Percentiles rank a stretch among this genome's conserved stretches.
Conservation (phyloP, 371 early-diverging fungal genomes). For the Haplosporangium sp. region DNA sequence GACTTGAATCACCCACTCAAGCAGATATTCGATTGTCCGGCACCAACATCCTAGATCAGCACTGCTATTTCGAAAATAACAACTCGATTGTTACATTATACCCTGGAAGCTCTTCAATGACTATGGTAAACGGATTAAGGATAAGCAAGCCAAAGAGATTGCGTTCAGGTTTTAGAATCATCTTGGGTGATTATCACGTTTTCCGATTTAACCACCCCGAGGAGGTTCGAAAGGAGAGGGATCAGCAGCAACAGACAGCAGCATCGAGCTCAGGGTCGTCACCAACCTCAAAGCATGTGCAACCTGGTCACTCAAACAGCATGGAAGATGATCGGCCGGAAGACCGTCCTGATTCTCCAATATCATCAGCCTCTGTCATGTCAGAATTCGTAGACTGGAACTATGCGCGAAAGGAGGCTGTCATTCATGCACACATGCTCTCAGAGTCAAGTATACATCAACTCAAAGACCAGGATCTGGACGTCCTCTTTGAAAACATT, state of each 20-base stretch:
- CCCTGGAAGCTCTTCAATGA: constrained; percentile 69
- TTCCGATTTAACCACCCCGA: constrained; percentile 91
- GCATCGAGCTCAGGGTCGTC: constrained; percentile 18
- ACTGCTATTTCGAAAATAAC: constrained; percentile 83
- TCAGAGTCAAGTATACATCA: constrained; percentile 60
- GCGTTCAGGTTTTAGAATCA: constrained; percentile 83
- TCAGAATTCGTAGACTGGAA: constrained; percentile 83
- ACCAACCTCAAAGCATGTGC: constrained; percentile 15
- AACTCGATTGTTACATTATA: constrained; percentile 72
- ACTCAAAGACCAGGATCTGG: constrained; percentile 70
- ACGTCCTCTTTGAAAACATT: constrained; percentile 69
- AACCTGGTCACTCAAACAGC: constrained; percentile 31
- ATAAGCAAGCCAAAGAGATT: constrained; percentile 71
- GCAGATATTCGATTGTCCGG: constrained; percentile 84
- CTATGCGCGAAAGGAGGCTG: constrained; percentile 80
- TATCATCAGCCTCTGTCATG: constrained; percentile 62
- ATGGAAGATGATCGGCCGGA: constrained; percentile 51
- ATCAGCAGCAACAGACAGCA: constrained; percentile 44
- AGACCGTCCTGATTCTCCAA: constrained; percentile 71
- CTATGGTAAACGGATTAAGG: constrained; percentile 83
- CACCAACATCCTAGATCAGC: constrained; percentile 73
- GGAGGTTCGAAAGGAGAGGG: constrained; percentile 82
- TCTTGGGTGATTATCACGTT: constrained; percentile 85
- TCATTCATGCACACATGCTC: constrained; percentile 59
- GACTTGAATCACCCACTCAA: constrained; percentile 58